Evolutionary conservation across 225 moss, liverwort and hornwort species (phyloP).

Genomic region (Polytrichum formosum): DNA sequence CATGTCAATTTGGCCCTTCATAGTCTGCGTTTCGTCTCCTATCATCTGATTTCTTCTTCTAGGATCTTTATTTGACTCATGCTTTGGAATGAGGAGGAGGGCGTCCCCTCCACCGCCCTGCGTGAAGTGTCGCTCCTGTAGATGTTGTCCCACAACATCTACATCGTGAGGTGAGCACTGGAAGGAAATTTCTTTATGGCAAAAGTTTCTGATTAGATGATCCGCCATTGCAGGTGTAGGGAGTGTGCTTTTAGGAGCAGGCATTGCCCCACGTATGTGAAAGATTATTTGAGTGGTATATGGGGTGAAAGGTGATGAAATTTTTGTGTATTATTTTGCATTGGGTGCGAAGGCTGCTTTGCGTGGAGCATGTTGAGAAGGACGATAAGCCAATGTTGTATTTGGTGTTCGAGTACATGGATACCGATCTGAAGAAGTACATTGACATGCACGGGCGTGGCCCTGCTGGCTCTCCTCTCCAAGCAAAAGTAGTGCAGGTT

Average conservation of each 20-base stretch:
- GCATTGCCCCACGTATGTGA: background rate
- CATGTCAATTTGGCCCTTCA: too few relatives aligned
- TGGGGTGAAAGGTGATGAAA: background rate
- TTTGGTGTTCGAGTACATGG: slow-evolving; percentile 59
- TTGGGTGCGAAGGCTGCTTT: slow-evolving; percentile 21
- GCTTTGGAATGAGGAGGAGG: slow-evolving; percentile 30
- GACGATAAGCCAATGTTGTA: slow-evolving; percentile 44
- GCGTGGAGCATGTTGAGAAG: slow-evolving; percentile 50
- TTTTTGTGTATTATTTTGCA: background rate
- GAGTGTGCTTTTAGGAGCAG: background rate
- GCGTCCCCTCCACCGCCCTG: slow-evolving; percentile 45
- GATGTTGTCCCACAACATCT: slow-evolving; percentile 39
- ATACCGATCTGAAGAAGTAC: slow-evolving; percentile 54
- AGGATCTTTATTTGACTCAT: too few relatives aligned
- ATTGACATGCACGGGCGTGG: slow-evolving; percentile 45
- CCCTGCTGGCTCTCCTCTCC: slow-evolving; percentile 35
- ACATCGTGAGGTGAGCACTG: slow-evolving; percentile 27
- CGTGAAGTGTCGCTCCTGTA: slow-evolving; percentile 48
- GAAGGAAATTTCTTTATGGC: background rate
- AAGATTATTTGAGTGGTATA: background rate
- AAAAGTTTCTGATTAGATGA: background rate
- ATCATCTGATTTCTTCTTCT: too few relatives aligned
- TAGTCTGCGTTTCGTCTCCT: too few relatives aligned
- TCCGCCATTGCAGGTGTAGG: background rate
- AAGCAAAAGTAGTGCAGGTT: slow-evolving; percentile 43